Percentiles rank a stretch among this genome's conserved stretches.
Evolutionary conservation across 345 rosid genomes (phyloP).

Genomic region (Populus nigra): DNA sequence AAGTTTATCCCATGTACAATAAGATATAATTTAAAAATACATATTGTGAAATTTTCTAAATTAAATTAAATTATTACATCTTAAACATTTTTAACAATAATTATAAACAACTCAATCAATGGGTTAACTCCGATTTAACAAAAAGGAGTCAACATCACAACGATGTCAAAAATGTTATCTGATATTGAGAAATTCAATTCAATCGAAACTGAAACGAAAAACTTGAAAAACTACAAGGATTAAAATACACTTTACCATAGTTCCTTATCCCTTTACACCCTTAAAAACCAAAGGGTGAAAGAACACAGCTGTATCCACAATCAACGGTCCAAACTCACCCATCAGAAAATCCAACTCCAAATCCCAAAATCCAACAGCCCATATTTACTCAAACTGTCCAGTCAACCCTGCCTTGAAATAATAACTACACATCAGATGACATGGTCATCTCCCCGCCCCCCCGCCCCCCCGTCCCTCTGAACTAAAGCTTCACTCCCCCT

Average conservation of each 20-base stretch:
- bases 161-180: too few relatives aligned
- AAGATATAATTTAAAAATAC: too few relatives aligned
- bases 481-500: slow-evolving; percentile 8
- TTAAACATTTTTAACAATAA: too few relatives aligned
- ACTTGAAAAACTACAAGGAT: too few relatives aligned
- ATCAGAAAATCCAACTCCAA: neutral
- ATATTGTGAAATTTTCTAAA: too few relatives aligned
- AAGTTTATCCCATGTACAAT: too few relatives aligned
- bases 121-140: too few relatives aligned
- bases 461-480: neutral
- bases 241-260: neutral
- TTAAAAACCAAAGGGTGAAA: neutral
- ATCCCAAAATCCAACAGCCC: slow-evolving; percentile 12
- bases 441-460: neutral
- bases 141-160: too few relatives aligned
- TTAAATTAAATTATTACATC: too few relatives aligned
- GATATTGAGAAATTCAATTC: too few relatives aligned
- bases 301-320: slow-evolving; percentile 26
- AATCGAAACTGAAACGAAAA: too few relatives aligned
- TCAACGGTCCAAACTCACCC: slow-evolving; percentile 26
- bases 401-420: slow-evolving; percentile 27
- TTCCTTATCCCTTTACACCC: neutral
- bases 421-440: slow-evolving; percentile 15
- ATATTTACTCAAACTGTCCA: neutral
- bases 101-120: too few relatives aligned